Base-by-base conservation (phyloP, 2,329 filamentous ascomycete species). In the Colletotrichum chrysophilum region DNA sequence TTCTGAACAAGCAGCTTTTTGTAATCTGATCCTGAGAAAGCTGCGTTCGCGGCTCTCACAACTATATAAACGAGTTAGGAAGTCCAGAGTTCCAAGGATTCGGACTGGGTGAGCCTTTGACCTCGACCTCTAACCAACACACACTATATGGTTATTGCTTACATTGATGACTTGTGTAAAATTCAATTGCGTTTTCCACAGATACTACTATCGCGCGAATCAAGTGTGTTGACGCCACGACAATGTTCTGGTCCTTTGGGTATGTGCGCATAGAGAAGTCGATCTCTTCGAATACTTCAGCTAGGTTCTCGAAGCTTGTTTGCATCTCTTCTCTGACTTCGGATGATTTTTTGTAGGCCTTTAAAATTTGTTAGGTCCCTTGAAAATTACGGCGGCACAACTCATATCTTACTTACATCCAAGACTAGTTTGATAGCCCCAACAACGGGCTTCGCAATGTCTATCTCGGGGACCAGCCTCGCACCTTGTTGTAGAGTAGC, bases 11-110 rank as follows among this genome's bases (percentile, higher is more conserved):
- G 38, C 38, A 4, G 4, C 4, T n/a, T 43, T n/a, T 43, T 5
- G 38, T 43, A 43, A 0, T 43, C 38, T n/a, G 38, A 5, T 3
- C 16, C 38, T n/a, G 16, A 43, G 8, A 43, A 0, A 0, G 16
- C n/a, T 43, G 38, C 38, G 18, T 8, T n/a, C 8, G 38, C 16
- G 0, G 38, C 38, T n/a, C 38, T 43, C 16, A 3, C n/a, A 4
- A 43, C 38, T 43, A n/a, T 2, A 4, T 4, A 7, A 38, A 18
- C 4, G 7, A n/a, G 0, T n/a, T n/a, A 38, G 7, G 0, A 18
- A 18, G 36, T 38, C 36, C 0, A 38, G 13, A 38, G 7, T 1
- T 36, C 34, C 13, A 0, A 16, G 13, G 34, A 4, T 36, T 36
- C 34, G 14, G 1, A 36, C 3, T 2, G 7, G 34, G 34, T 4